Base-by-base conservation (phyloP, 257 asterid species). In the Scutellaria minor region DNA sequence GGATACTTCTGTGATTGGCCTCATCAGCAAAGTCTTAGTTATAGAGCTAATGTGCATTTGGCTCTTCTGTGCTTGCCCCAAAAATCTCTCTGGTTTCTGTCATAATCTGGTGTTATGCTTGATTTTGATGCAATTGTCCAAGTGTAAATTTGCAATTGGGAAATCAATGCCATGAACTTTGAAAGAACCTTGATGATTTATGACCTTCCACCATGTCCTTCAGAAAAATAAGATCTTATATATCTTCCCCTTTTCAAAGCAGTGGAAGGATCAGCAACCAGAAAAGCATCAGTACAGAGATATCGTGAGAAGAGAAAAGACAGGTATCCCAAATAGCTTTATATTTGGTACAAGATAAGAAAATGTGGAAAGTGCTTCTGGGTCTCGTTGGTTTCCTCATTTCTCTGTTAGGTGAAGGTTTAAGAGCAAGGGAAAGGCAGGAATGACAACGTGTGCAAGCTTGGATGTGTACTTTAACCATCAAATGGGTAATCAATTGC, bases 231-330 rank as follows among this genome's bases (percentile, higher is more conserved):
- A 24, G 37, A 68, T 69, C 75, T 63, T 6, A 65, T 60, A 62
- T 70, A 20, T 68, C 10, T 73, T 57, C 45, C 27, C 76, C n/a
- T 80, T 58, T 82, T 71, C 15, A 58, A 72, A 79, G 71, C 87
- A 87, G 89, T 63, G 73, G 98, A 90, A 80, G 93, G 90, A 53
- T 86, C 87, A 10, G 76, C 92, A 52, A 75, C 88, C 83, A 83
- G 98, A 81, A 89, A 95, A 83, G 96, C 96, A 20, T 95, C 90
- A 35, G 92, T 95, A 54, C 96, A 85, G 65, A 88, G 96, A 86
- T 95, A 88, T 81, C 95, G 85, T 54, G 98, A 95, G 93, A 95
- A 92, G 86, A 86, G 82, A 79, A 95, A 94, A 78, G 97, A 95
- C 98, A 91, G 99, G 99, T 91, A 85, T 45, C 79, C 64, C 78